Conservation (phyloP, 768 basidiomycete genomes). For the Leccinum variicolor region DNA sequence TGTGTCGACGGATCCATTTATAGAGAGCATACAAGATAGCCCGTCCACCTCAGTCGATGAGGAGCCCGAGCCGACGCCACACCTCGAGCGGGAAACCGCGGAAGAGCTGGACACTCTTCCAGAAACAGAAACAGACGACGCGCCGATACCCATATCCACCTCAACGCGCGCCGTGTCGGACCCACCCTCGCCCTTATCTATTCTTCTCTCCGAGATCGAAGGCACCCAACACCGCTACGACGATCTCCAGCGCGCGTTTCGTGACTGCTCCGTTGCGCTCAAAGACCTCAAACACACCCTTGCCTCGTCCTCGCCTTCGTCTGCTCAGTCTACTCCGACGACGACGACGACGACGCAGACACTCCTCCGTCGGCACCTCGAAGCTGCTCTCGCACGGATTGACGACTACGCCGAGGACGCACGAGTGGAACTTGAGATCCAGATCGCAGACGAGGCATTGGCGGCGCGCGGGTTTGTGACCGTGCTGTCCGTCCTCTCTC, state of each 20-base stretch:
- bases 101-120: neutral
- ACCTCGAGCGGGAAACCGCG: neutral
- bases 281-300: conserved; percentile 46
- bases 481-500: conserved; percentile 49
- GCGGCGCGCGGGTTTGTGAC: conserved; percentile 65
- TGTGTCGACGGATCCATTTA: too few species aligned
- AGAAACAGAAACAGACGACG: neutral
- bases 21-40: too few species aligned
- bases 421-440: conserved; percentile 80
- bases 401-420: conserved; percentile 76
- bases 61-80: neutral
- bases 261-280: conserved; percentile 67
- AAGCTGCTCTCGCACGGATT: conserved; percentile 55
- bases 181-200: conserved; percentile 1
- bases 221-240: conserved; percentile 55
- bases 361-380: conserved; percentile 32
- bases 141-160: neutral
- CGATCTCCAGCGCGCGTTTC: conserved; percentile 56
- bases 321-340: neutral
- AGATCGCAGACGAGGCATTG: conserved; percentile 67
- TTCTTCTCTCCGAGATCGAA: conserved; percentile 46
- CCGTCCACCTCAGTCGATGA: conserved; percentile 11
- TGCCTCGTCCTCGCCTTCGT: conserved; percentile 4
- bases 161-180: neutral
- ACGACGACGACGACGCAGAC: neutral